phyloP scores from a whole-genome alignment of 352 stramenopile genomes.

The Phytophthora pseudosyringae region DNA sequence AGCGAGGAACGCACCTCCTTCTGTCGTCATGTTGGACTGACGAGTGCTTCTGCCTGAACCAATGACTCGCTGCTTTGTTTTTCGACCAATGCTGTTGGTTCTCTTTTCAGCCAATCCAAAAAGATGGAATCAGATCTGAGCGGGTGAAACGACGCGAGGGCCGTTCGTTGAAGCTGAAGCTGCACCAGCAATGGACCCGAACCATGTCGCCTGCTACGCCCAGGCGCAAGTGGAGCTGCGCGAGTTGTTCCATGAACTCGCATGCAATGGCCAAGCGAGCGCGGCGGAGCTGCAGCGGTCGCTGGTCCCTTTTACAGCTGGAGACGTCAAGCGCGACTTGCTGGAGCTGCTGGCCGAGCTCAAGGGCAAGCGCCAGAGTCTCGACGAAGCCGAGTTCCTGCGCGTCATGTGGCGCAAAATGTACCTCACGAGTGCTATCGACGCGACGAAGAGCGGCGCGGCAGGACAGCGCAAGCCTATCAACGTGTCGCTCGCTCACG shows the following conservation, averaged over 20 bases:
- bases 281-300: conserved; percentile 48
- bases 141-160: conserved; percentile 26
- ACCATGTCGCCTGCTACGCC: conserved; percentile 47
- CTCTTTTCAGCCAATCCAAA: conserved; percentile 40
- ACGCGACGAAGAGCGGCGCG: conserved; percentile 26
- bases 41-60: conserved; percentile 13
- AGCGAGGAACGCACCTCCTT: conserved; percentile 42
- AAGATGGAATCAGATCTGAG: conserved; percentile 4
- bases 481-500: conserved; percentile 68
- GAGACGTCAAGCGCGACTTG: conserved; percentile 61
- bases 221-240: conserved; percentile 60
- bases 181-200: conserved; percentile 49
- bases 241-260: conserved; percentile 66
- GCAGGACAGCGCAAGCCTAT: conserved; percentile 28
- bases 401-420: conserved; percentile 70
- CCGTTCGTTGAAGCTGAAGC: conserved; percentile 1
- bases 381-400: conserved; percentile 72
- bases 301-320: conserved; percentile 65
- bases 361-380: conserved; percentile 37
- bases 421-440: conserved; percentile 60
- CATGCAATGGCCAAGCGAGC: conserved; percentile 53
- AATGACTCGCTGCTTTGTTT: conserved; percentile 4
- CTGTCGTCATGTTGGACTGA: conserved; percentile 36
- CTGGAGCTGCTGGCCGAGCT: conserved; percentile 64
- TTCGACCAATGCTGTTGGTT: conserved; percentile 3